Conservation (phyloP, 768 basidiomycete genomes). For the Ramaria sp. region DNA sequence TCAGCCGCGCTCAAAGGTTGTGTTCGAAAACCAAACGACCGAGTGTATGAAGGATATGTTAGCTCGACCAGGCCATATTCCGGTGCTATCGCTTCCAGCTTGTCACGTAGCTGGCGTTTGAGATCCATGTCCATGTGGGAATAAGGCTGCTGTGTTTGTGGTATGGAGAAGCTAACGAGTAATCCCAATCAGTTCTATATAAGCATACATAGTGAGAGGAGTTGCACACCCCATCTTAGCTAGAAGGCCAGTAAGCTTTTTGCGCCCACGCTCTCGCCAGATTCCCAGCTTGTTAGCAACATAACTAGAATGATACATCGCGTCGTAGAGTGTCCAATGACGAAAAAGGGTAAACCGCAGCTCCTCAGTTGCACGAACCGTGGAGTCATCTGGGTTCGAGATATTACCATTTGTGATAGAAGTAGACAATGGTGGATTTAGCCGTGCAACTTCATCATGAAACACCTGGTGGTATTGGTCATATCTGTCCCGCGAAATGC, state of each 20-base stretch:
- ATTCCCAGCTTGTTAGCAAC: constrained; percentile 91
- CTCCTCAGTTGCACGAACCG: constrained; percentile 78
- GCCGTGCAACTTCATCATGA: constrained; percentile 84
- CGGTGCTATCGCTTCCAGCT: constrained; percentile 82
- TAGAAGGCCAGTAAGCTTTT: constrained; percentile 78
- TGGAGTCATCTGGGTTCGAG: constrained; percentile 67
- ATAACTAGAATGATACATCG: constrained; percentile 96
- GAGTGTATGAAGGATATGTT: constrained; percentile 86
- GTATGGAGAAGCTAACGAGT: constrained; percentile 69
- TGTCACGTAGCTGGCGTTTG: constrained; percentile 66
- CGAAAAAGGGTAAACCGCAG: constrained; percentile 89
- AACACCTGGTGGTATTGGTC: constrained; percentile 73
- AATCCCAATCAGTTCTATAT: background rate
- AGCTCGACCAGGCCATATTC: constrained; percentile 93
- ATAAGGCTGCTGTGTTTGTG: constrained; percentile 89
- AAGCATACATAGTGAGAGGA: background rate
- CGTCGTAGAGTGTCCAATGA: constrained; percentile 97
- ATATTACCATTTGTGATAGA: constrained; percentile 27
- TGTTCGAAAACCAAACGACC: constrained; percentile 82
- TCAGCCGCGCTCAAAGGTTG: constrained; percentile 88
- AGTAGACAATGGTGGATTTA: constrained; percentile 56
- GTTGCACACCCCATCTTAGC: constrained; percentile 92
- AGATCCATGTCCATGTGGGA: constrained; percentile 95
- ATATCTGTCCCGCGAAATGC: constrained; percentile 80
- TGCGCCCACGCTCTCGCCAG: constrained; percentile 91